Percentiles rank a stretch among this genome's conserved stretches.
phyloP scores from a whole-genome alignment of 169 alveolate genomes.

The Cyclospora cayetanensis region DNA sequence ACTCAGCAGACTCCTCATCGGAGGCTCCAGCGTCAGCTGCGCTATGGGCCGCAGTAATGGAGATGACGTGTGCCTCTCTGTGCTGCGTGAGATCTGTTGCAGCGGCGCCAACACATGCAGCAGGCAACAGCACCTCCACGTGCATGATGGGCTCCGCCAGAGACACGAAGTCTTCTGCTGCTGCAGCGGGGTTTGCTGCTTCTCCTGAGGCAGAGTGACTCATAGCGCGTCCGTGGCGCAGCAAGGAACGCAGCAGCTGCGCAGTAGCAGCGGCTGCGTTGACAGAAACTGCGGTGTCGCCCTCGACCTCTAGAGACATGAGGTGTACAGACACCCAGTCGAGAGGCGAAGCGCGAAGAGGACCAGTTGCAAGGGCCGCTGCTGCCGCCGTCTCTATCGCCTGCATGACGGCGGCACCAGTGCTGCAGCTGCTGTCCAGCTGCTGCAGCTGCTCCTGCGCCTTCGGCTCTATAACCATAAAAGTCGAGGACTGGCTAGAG shows the following conservation, averaged over 20 bases:
- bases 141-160: conserved; percentile 21
- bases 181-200: conserved; percentile 24
- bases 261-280: conserved; percentile 10
- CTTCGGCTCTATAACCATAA: neutral
- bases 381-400: conserved; percentile 2
- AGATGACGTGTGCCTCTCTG: conserved; percentile 8
- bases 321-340: neutral
- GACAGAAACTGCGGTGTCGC: neutral
- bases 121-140: conserved; percentile 8
- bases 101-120: neutral
- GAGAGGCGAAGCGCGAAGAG: neutral
- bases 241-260: conserved; percentile 20
- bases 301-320: neutral
- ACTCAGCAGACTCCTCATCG: neutral
- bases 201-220: neutral
- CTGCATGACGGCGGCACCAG: neutral
- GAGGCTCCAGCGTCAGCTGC: neutral
- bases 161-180: neutral
- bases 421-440: conserved; percentile 15
- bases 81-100: conserved; percentile 28
- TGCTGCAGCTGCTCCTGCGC: conserved; percentile 3
- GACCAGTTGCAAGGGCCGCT: neutral
- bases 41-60: neutral
- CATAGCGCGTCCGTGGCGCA: neutral
- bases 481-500: neutral